Percentiles rank a stretch among this genome's conserved stretches.
Conservation (phyloP, 805 yeast genomes). For the Suhomyces faveliae region DNA sequence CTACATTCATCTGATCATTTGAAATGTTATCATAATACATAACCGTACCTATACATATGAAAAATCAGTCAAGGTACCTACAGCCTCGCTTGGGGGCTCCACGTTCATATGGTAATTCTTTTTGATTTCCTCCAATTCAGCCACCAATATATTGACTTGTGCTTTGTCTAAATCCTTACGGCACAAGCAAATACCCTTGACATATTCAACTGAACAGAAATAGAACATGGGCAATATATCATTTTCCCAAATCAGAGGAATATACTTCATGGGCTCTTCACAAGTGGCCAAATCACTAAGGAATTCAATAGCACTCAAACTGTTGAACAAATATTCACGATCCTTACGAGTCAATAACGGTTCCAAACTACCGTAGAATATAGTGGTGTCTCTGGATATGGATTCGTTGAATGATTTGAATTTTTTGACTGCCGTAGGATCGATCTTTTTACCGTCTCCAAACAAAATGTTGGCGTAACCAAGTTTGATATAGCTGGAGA, state of each 20-base stretch:
- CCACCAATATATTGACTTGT: slow-evolving; percentile 26
- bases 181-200: slow-evolving; percentile 59
- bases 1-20: too few relatives aligned
- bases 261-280: slow-evolving; percentile 30
- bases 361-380: slow-evolving; percentile 36
- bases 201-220: slow-evolving; percentile 72
- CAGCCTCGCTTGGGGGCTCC: slow-evolving; percentile 31
- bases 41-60: slow-evolving; percentile 10
- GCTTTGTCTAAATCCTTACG: slow-evolving; percentile 43
- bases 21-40: neutral
- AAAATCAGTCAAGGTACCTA: slow-evolving; percentile 36
- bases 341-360: slow-evolving; percentile 42
- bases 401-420: slow-evolving; percentile 39
- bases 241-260: slow-evolving; percentile 52
- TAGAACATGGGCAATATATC: slow-evolving; percentile 64
- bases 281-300: slow-evolving; percentile 40
- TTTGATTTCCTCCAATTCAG: slow-evolving; percentile 28
- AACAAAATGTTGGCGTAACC: slow-evolving; percentile 42
- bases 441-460: slow-evolving; percentile 43
- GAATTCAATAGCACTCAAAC: slow-evolving; percentile 41
- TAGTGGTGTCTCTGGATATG: slow-evolving; percentile 36
- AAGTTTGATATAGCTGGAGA: slow-evolving; percentile 36
- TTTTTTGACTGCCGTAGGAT: slow-evolving; percentile 35
- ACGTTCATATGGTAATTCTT: slow-evolving; percentile 30
- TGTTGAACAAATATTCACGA: slow-evolving; percentile 35